Base-by-base conservation (phyloP, 1,284 basidiomycete species). In the Hortiboletus rubellus region DNA sequence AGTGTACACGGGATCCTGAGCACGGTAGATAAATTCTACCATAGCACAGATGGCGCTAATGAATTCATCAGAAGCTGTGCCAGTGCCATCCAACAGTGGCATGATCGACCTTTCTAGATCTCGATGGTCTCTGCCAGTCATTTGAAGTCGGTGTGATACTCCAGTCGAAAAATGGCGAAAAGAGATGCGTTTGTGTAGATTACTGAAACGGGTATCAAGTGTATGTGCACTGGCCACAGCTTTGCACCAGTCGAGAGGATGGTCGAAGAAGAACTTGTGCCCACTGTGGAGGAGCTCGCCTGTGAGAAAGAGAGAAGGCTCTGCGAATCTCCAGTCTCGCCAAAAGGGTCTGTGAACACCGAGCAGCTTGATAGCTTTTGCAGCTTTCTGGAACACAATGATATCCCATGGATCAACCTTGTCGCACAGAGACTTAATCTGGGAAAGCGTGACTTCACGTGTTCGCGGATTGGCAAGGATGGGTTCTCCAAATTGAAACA, bases 231-330 rank as follows among this genome's bases (percentile, higher is more conserved):
- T 37, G 24, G 46, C n/a, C 0, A 45, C 43, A 2, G 17, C 9
- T 30, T 40, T 11, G 27, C 48, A 52, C 51, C 55, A 54, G 9
- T 33, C 44, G 5, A 56, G 55, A 14, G 44, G 7, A 6, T 59
- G 57, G 15, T 59, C 37, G 7, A 59, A 59, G 24, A 57, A 59
- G 10, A 59, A 56, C 24, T 59, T 59, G 17, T 57, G 49, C n/a
- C n/a, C 9, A 3, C 11, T 46, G 5, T 46, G 33, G 7, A 46
- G 18, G 5, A 46, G 36, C 18, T 46, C 33, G 0, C 31, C 14
- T 0, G 14, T 18, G 4, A 44, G 12, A 3, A 44, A 44, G 4
- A 30, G 15, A 0, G 9, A 44, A 2, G 10, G 41, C 0, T 46
- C 31, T 0, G 45, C 5, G 7, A 46, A 46, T 14, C 3, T 36